Evolutionary conservation across 306 rosid species (phyloP), one percentile per base, ranked within the genome.

Genomic region (Malus fusca): DNA sequence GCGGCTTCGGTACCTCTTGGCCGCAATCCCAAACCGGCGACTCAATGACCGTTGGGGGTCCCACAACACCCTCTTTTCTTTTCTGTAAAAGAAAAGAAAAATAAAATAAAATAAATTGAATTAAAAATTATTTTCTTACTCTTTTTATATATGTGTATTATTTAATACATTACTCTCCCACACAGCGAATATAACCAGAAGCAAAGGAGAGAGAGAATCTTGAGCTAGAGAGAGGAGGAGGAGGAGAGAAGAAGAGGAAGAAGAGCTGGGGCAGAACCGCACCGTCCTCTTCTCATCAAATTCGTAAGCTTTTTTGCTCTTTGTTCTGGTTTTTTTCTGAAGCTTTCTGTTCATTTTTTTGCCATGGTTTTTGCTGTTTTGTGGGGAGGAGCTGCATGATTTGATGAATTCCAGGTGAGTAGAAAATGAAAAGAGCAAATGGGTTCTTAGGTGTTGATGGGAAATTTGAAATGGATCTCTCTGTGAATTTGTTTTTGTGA

Each of bases 141-240:
- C 40, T 43, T 33, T 53, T 64, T 72, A 60, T 62, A 26, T 61
- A 48, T 62, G 42, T 23, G 51, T 23, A 55, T 72, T 72, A 72
- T 79, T 72, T 66, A 51, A 73, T 79, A 42, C 82, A 78, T 72
- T 65, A 3, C 80, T 73, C 83, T 62, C 83, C 44, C 74, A 51
- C 71, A 68, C 87, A 53, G 78, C 72, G 73, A 75, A 64, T 76
- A 79, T 68, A 74, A 85, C 66, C 83, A 35, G 84, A 80, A 75
- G 76, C 78, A 80, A 83, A 68, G 30, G 69, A 80, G 85, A 59
- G 78, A 80, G 85, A 77, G 85, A 77, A 79, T 83, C 78, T 79
- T 11, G 70, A 68, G 37, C 48, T 40, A 23, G 72, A 74, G 37
- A 63, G 71, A 52, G 62, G 23, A 42, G 60, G 66, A 37, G 33